Percentiles rank a stretch among this genome's conserved stretches.
These are phyloP conservation scores for Citrullus colocynthis DNA, from an alignment of 306 rosid genomes.

Conservation along the genomic window DNA sequence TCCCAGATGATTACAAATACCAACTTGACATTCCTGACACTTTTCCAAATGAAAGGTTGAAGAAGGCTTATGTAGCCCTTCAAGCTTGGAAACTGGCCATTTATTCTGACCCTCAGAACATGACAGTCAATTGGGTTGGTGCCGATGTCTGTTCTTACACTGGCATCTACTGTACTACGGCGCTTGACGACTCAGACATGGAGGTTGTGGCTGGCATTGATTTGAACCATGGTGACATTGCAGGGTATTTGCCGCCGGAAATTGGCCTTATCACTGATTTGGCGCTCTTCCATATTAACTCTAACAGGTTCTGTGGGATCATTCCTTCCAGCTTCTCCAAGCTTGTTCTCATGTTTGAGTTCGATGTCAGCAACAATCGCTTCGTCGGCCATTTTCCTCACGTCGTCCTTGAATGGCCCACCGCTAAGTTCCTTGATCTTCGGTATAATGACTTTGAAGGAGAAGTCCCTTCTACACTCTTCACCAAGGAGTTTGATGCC, in stretches of 20 bases:
- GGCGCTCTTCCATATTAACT: conserved; percentile 4
- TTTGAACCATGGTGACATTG: conserved; percentile 10
- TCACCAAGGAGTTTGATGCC: conserved; percentile 17
- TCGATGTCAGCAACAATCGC: conserved; percentile 7
- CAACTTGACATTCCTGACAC: background rate
- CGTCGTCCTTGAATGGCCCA: background rate
- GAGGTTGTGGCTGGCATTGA: conserved; percentile 12
- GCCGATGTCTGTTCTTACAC: conserved; percentile 2
- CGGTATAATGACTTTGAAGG: conserved; percentile 9
- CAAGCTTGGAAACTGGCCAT: conserved; percentile 1
- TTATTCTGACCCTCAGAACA: background rate
- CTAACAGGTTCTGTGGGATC: conserved; percentile 6
- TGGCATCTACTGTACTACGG: background rate
- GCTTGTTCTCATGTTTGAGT: conserved; percentile 1
- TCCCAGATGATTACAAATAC: background rate
- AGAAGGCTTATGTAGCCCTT: background rate
- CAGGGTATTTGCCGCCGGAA: conserved; percentile 3
- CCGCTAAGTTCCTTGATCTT: background rate
- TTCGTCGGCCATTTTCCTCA: conserved; percentile 1
- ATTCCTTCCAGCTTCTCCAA: background rate
- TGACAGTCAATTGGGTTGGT: conserved; percentile 1
- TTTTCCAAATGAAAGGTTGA: background rate
- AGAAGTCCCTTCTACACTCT: background rate
- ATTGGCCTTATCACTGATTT: background rate
- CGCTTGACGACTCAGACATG: background rate